Evolutionary conservation across 202 grass and related monocot species (phyloP).

Genomic region (Thinopyrum obtusiflorum): DNA sequence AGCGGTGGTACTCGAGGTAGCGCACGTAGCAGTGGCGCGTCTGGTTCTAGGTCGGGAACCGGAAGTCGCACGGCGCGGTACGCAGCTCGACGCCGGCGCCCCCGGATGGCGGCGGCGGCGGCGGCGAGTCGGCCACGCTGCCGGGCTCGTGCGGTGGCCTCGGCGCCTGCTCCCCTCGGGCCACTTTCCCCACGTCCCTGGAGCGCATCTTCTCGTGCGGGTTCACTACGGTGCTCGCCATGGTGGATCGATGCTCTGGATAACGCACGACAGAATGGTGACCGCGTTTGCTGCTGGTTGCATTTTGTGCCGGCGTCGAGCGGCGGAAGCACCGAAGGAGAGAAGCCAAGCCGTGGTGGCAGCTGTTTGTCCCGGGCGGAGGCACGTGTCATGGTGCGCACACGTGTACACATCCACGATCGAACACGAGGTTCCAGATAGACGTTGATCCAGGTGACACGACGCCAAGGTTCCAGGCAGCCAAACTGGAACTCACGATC

Average conservation of each 20-base stretch:
- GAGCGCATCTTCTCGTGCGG: background rate
- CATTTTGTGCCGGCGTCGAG: background rate
- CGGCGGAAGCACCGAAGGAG: background rate
- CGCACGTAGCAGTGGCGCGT: conserved; percentile 48
- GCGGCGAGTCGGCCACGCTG: background rate
- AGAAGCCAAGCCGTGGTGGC: no score
- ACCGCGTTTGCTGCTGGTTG: no score
- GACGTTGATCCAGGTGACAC: no score
- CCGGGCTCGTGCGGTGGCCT: background rate
- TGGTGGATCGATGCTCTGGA: background rate
- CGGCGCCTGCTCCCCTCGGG: background rate
- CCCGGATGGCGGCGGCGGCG: background rate
- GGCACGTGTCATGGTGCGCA: background rate
- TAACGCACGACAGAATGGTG: no score
- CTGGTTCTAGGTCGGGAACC: conserved; percentile 45
- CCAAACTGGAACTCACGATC: no score
- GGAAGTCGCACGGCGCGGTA: conserved; percentile 32
- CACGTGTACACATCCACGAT: no score
- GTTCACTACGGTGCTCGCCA: background rate
- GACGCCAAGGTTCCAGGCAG: no score
- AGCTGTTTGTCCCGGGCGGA: background rate
- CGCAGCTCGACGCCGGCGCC: background rate
- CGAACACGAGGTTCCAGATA: background rate
- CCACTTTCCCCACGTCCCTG: background rate
- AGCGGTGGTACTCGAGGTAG: conserved; percentile 52